Percentiles rank a stretch among this genome's conserved stretches.
These are phyloP conservation scores for Chrysochromulina parva DNA, from an alignment of 78 protist species.

Conservation along the genomic window DNA sequence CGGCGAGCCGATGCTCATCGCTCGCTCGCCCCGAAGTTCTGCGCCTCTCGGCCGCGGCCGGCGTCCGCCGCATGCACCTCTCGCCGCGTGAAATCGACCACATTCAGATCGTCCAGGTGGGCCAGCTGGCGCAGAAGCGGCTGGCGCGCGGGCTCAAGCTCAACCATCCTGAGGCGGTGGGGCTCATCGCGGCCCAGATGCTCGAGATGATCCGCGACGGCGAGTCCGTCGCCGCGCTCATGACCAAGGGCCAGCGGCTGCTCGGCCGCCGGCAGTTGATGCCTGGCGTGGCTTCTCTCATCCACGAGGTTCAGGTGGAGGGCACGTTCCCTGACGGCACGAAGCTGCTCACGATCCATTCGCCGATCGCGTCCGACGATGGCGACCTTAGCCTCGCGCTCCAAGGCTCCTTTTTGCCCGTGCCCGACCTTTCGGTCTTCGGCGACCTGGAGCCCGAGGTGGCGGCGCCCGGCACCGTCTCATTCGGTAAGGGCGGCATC, in stretches of 20 bases:
- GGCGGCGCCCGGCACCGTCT: neutral
- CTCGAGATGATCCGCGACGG: conserved; percentile 45
- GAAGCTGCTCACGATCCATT: conserved; percentile 38
- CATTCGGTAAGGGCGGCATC: neutral
- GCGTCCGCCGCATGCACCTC: conserved; percentile 14
- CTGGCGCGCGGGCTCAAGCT: conserved; percentile 20
- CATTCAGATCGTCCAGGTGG: conserved; percentile 17
- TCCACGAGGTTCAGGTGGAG: conserved; percentile 28
- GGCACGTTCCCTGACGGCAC: conserved; percentile 55
- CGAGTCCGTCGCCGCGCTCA: neutral
- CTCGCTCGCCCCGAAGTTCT: no score
- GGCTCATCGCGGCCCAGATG: conserved; percentile 23
- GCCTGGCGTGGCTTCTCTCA: conserved; percentile 16
- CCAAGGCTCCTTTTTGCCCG: conserved; percentile 41
- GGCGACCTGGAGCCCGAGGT: neutral
- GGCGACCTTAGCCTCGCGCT: conserved; percentile 46
- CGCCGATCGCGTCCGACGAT: neutral
- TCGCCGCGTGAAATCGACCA: conserved; percentile 44
- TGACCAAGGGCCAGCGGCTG: conserved; percentile 8
- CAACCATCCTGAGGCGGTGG: conserved; percentile 35
- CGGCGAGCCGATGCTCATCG: no score
- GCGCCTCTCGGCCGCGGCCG: no score
- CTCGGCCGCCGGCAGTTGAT: conserved; percentile 12
- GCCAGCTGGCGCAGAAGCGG: conserved; percentile 33
- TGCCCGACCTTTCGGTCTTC: conserved; percentile 8